These are phyloP conservation scores for Trichocladium uniseriatum DNA, from an alignment of 495 filamentous ascomycete genomes.

Conservation along the genomic window DNA sequence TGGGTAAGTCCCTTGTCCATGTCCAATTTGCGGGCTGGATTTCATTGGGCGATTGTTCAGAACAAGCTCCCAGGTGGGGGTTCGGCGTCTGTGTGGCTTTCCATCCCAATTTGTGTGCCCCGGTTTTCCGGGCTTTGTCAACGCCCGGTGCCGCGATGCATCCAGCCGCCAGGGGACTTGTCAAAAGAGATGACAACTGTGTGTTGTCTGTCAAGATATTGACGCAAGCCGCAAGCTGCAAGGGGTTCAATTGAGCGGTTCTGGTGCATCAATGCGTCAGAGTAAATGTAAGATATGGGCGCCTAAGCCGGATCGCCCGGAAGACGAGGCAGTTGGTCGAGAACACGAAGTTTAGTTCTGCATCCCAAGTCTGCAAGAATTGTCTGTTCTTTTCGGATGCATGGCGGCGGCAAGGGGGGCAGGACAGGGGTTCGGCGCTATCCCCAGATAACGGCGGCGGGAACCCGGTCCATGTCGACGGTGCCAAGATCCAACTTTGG, in stretches of 20 bases:
- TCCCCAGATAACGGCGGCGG: slow-evolving; percentile 6
- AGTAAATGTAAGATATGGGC: too few relatives aligned
- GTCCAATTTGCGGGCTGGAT: slow-evolving; percentile 3
- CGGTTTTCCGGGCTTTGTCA: slow-evolving; percentile 3
- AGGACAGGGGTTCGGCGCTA: slow-evolving; percentile 2
- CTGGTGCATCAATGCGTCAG: too few relatives aligned
- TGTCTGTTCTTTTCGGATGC: neutral
- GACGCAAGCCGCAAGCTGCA: too few relatives aligned
- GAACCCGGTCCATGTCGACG: slow-evolving; percentile 5
- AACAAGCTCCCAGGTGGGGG: slow-evolving; percentile 8
- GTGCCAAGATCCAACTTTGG: too few relatives aligned
- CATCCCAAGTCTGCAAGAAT: too few relatives aligned
- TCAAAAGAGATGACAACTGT: too few relatives aligned
- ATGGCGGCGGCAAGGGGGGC: neutral
- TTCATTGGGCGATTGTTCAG: slow-evolving; percentile 6
- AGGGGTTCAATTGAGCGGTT: too few relatives aligned
- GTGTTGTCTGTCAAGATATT: too few relatives aligned
- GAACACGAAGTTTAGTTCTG: too few relatives aligned
- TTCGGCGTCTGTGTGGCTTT: neutral
- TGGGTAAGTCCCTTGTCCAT: neutral
- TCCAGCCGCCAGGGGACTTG: neutral
- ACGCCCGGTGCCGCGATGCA: neutral
- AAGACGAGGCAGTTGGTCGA: too few relatives aligned
- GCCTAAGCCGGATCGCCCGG: too few relatives aligned
- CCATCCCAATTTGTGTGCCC: slow-evolving; percentile 13